A percentile compares a stretch with the other conserved stretches of the same genome.
These are phyloP conservation scores for Tripterygium wilfordii DNA, from an alignment of 177 flowering plant genomes.

Conservation along the genomic window DNA sequence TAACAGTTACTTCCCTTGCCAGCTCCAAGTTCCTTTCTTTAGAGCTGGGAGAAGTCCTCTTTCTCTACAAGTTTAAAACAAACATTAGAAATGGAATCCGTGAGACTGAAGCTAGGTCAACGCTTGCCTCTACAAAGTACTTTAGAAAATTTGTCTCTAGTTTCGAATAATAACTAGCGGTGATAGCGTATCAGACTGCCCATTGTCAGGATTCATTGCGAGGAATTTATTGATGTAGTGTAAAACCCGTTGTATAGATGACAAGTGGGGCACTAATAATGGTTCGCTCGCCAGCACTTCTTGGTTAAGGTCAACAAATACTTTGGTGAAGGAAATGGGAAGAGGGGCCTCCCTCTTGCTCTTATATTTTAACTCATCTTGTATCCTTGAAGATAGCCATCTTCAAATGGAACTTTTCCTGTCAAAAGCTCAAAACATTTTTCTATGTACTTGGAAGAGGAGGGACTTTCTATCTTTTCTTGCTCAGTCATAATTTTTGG, in stretches of 20 bases:
- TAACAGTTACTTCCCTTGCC: slow-evolving; percentile 58
- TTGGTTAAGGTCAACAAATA: slow-evolving; percentile 59
- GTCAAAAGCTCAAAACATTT: slow-evolving; percentile 84
- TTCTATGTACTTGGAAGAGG: slow-evolving; percentile 42
- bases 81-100: slow-evolving; percentile 85
- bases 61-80: slow-evolving; percentile 58
- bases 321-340: slow-evolving; percentile 68
- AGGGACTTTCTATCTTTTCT: slow-evolving; percentile 33
- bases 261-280: slow-evolving; percentile 60
- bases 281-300: slow-evolving; percentile 83
- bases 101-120: slow-evolving; percentile 26
- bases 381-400: slow-evolving; percentile 84
- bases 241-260: slow-evolving; percentile 69
- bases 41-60: slow-evolving; percentile 27
- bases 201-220: slow-evolving; percentile 55
- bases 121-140: slow-evolving; percentile 18
- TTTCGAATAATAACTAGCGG: slow-evolving; percentile 53
- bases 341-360: slow-evolving; percentile 87
- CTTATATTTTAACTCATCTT: slow-evolving; percentile 73
- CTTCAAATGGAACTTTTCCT: slow-evolving; percentile 89
- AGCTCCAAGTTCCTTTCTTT: slow-evolving; percentile 38
- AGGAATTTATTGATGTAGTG: slow-evolving; percentile 65
- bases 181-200: slow-evolving; percentile 40
- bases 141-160: slow-evolving; percentile 41
- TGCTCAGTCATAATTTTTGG: slow-evolving; percentile 79